Percentiles rank a stretch among this genome's conserved stretches.
Conservation (phyloP, 306 rosid genomes). For the Parietaria judaica region DNA sequence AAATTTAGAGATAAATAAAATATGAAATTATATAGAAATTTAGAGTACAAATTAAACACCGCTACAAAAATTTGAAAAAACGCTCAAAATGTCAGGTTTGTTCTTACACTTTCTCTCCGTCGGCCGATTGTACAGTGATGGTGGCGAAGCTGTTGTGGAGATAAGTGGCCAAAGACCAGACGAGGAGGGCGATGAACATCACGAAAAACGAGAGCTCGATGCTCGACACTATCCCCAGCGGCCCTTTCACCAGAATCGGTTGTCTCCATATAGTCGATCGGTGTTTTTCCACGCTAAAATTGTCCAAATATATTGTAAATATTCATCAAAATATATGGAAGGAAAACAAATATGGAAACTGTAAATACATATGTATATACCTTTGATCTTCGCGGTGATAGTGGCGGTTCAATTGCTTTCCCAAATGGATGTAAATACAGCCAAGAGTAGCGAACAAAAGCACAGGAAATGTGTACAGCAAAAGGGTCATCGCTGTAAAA, state of each 20-base stretch:
- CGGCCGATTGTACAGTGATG: conserved; percentile 33
- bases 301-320: not conserved
- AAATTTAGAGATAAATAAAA: too few relatives aligned
- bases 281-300: conserved; percentile 4
- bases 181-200: conserved; percentile 60
- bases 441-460: conserved; percentile 54
- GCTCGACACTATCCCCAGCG: conserved; percentile 72
- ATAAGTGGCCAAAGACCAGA: conserved; percentile 45
- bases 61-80: too few relatives aligned
- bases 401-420: conserved; percentile 18
- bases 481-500: conserved; percentile 31
- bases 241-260: conserved; percentile 55
- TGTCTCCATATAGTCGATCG: conserved; percentile 32
- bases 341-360: not conserved
- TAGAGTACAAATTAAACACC: too few relatives aligned
- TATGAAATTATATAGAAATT: too few relatives aligned
- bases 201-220: conserved; percentile 43
- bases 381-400: conserved; percentile 14
- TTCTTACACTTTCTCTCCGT: conserved; percentile 44
- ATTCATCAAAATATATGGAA: not conserved
- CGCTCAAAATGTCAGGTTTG: too few relatives aligned
- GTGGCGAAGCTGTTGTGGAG: conserved; percentile 22
- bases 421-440: conserved; percentile 50
- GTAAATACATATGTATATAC: not conserved
- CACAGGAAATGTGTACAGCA: conserved; percentile 48